These are phyloP conservation scores for Leccinum disarticulatum DNA, from an alignment of 768 basidiomycete species.

Conservation along the genomic window DNA sequence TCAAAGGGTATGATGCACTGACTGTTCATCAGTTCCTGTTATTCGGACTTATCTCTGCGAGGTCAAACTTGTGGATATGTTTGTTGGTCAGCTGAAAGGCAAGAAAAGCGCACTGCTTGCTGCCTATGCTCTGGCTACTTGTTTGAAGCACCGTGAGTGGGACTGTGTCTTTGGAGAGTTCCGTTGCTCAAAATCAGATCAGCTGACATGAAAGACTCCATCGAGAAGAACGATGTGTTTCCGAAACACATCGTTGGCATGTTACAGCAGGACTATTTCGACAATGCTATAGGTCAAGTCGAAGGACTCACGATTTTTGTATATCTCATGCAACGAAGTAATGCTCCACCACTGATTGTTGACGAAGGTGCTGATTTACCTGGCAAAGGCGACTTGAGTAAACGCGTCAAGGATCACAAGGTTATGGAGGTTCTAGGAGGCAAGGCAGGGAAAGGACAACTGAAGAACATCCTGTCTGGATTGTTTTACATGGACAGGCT, in stretches of 20 bases:
- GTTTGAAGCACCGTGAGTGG: constrained; percentile 16
- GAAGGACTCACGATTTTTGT: constrained; percentile 27
- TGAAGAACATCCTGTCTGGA: constrained; percentile 22
- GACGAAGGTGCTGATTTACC: background rate
- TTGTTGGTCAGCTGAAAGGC: constrained; percentile 18
- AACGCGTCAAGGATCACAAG: constrained; percentile 9
- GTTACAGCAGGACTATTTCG: constrained; percentile 23
- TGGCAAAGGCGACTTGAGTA: constrained; percentile 10
- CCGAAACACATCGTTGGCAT: constrained; percentile 16
- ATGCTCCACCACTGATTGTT: background rate
- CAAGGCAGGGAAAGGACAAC: constrained; percentile 18
- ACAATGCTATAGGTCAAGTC: constrained; percentile 22
- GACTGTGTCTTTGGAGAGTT: background rate
- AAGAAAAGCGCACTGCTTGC: constrained; percentile 20
- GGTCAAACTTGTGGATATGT: constrained; percentile 2
- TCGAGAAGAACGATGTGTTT: constrained; percentile 11
- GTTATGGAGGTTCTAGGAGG: constrained; percentile 17
- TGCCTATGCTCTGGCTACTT: constrained; percentile 21
- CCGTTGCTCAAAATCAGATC: background rate
- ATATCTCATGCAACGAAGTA: constrained; percentile 22
- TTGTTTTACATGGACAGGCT: constrained; percentile 1
- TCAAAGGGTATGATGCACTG: background rate
- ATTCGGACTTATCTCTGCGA: constrained; percentile 12
- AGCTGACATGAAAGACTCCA: constrained; percentile 16
- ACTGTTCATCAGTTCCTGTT: constrained; percentile 3